Evolutionary conservation across 805 yeast species (phyloP), one percentile per base, ranked within the genome.

Genomic region (Saccharomycopsis sp.): DNA sequence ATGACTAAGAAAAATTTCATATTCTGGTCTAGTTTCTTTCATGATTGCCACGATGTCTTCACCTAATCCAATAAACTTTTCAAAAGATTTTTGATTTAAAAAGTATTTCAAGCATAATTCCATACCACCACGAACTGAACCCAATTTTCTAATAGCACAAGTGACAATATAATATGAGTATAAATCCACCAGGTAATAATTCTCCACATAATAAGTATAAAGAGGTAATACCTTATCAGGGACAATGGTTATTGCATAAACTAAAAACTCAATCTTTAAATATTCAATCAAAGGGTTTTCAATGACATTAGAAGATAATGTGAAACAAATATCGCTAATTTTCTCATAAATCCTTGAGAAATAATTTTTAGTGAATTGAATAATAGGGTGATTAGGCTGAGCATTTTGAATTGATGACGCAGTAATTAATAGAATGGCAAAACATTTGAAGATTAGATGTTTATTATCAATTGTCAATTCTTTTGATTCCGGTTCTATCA

Each of bases 201-300:
- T 26, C 13, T 40, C 43, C 13, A 45, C 14, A 11, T 34, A 32
- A 14, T 36, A 6, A 20, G 19, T 24, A 17, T 37, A 16, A 2
- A 38, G 3, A 4, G 40, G 36, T 3, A 36, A 29, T n/a, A 45
- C 35, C 14, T 38, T 21, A 20, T 38, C 35, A 1, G 52, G 50
- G 9, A 34, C 20, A 7, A 48, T 9, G 13, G 20, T 31, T 5
- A 38, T 19, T 7, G 43, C 32, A 21, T 37, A 26, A 5, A 37
- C 43, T 34, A 40, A 35, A 20, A 45, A 36, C 11, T 39, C 40
- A 16, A 48, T 21, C 28, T 48, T 48, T 8, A 14, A 14, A 14
- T 34, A 14, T 38, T 48, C 52, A 17, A 44, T 28, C 21, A 48
- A 14, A 5, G 40, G 44, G 19, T 27, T 31, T 16, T 42, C 50